A percentile compares a stretch with the other conserved stretches of the same genome.
These are phyloP conservation scores for Sarcodon aspratus DNA, from an alignment of 768 basidiomycete genomes.

Conservation along the genomic window DNA sequence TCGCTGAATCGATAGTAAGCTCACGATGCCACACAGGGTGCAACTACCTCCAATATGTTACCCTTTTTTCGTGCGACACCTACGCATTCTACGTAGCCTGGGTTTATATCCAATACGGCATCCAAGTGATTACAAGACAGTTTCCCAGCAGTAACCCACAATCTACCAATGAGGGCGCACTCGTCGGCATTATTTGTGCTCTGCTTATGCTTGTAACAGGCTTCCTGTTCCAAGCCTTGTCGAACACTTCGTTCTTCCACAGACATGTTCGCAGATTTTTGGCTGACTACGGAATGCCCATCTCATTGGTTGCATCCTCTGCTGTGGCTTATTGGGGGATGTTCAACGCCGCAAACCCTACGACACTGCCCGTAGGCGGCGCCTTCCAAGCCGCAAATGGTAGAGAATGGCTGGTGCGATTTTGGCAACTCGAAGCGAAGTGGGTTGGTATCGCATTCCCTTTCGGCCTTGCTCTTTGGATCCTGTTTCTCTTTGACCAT, in stretches of 20 bases:
- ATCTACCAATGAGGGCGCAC: constrained; percentile 31
- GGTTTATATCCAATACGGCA: constrained; percentile 84
- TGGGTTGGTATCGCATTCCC: constrained; percentile 88
- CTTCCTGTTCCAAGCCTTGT: constrained; percentile 61
- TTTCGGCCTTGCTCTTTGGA: constrained; percentile 81
- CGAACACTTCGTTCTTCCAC: constrained; percentile 57
- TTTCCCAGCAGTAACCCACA: constrained; percentile 24
- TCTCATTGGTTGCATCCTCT: constrained; percentile 65
- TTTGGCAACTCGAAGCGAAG: constrained; percentile 81
- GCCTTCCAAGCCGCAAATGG: constrained; percentile 65
- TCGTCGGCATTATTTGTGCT: constrained; percentile 64
- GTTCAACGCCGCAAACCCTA: constrained; percentile 47
- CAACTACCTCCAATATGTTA: constrained; percentile 79
- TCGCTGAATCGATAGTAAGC: neutral
- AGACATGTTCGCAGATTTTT: constrained; percentile 65
- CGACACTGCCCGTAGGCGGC: constrained; percentile 55
- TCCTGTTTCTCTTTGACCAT: constrained; percentile 92
- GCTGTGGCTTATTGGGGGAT: constrained; percentile 82
- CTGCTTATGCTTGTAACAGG: constrained; percentile 66
- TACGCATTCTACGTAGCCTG: constrained; percentile 91
- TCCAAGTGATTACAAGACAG: constrained; percentile 74
- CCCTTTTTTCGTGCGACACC: constrained; percentile 83
- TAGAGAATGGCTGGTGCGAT: constrained; percentile 74
- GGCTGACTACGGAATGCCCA: constrained; percentile 87
- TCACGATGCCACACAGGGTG: constrained; percentile 38